Evolutionary conservation across 2,329 filamentous ascomycete genomes (phyloP).

Genomic region (Neofusicoccum ribis): DNA sequence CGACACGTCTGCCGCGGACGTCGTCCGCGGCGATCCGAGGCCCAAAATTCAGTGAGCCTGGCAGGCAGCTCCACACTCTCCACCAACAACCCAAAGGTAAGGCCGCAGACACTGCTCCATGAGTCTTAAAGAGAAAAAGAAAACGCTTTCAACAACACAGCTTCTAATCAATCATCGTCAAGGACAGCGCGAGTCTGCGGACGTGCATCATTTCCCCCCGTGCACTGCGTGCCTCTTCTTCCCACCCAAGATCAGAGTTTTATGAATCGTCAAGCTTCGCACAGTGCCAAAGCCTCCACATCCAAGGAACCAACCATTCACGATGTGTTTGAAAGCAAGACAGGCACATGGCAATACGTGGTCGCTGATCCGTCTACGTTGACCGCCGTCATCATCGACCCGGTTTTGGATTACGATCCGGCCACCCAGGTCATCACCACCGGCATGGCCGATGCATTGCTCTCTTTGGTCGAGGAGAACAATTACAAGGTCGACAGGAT

Average conservation of each 20-base stretch:
- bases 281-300: not conserved
- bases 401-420: constrained; percentile 58
- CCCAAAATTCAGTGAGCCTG: too few relatives aligned
- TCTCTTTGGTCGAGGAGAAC: constrained; percentile 45
- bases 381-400: constrained; percentile 58
- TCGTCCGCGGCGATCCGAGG: not conserved
- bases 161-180: not conserved
- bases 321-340: constrained; percentile 37
- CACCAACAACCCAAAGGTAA: not conserved
- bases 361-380: constrained; percentile 54
- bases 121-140: too few relatives aligned
- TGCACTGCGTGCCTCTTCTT: too few relatives aligned
- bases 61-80: not conserved
- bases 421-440: constrained; percentile 47
- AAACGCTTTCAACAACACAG: not conserved
- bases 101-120: too few relatives aligned
- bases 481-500: constrained; percentile 52
- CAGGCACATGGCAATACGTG: constrained; percentile 59
- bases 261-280: not conserved
- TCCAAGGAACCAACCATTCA: constrained; percentile 27
- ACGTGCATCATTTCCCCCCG: too few relatives aligned
- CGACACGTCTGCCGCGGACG: not conserved
- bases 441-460: constrained; percentile 51
- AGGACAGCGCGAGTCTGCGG: not conserved
- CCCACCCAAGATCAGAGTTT: too few relatives aligned